Percentiles rank a stretch among this genome's conserved stretches.
Conservation (phyloP, 805 yeast genomes). For the Lipomyces anomalus region DNA sequence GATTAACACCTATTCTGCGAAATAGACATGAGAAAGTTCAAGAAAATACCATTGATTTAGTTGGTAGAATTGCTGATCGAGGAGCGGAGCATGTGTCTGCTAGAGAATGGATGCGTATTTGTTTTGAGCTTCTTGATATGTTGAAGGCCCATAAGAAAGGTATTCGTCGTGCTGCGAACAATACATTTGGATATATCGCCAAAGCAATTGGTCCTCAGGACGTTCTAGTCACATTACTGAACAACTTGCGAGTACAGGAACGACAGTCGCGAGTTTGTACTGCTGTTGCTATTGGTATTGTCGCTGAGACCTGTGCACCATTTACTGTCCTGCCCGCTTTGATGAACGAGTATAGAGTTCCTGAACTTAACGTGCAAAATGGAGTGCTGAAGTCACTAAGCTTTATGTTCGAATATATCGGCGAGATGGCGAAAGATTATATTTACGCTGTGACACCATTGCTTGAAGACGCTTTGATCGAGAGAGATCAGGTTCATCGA, state of each 20-base stretch:
- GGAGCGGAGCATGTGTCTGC: constrained; percentile 82
- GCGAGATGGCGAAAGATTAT: constrained; percentile 73
- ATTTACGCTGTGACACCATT: constrained; percentile 73
- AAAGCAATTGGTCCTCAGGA: constrained; percentile 94
- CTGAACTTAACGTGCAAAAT: constrained; percentile 89
- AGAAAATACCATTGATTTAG: constrained; percentile 67
- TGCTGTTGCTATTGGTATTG: constrained; percentile 96
- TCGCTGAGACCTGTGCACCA: constrained; percentile 88
- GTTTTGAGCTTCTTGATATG: constrained; percentile 85
- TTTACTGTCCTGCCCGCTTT: constrained; percentile 90
- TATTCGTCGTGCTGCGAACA: constrained; percentile 78
- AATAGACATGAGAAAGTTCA: constrained; percentile 90
- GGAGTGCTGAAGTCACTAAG: constrained; percentile 89
- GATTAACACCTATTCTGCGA: constrained; percentile 83
- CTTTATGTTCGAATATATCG: constrained; percentile 87
- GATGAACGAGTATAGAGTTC: constrained; percentile 91
- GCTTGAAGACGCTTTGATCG: constrained; percentile 82
- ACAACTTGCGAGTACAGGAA: constrained; percentile 85
- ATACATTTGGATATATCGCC: constrained; percentile 80
- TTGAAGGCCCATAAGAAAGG: constrained; percentile 71
- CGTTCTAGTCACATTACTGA: constrained; percentile 74
- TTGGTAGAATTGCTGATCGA: constrained; percentile 74
- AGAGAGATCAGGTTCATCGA: constrained; percentile 85
- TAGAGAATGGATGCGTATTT: constrained; percentile 95
- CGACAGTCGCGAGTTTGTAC: constrained; percentile 95